Evolutionary conservation across 345 rosid genomes (phyloP).

Genomic region (Ceriops tagal): DNA sequence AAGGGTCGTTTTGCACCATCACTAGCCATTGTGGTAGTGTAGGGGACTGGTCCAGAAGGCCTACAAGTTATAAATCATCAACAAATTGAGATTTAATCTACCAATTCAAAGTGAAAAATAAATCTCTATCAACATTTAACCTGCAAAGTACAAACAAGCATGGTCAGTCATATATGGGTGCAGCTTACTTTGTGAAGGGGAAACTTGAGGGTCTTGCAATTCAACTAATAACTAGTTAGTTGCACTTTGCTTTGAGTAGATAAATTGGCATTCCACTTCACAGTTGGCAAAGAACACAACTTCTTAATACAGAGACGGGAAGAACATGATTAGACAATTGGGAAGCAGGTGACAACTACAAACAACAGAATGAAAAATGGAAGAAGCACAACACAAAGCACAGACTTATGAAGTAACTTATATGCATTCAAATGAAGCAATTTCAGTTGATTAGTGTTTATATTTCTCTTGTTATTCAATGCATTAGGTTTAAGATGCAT

Average conservation of each 20-base stretch:
- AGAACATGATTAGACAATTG: not conserved
- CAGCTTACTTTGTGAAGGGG: not conserved
- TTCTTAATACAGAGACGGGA: not conserved
- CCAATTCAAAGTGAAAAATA: too few relatives aligned
- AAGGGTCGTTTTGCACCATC: conserved; percentile 46
- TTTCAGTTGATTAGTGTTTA: too few relatives aligned
- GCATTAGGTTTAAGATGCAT: not conserved
- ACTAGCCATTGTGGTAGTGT: conserved; percentile 42
- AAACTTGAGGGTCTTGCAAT: not conserved
- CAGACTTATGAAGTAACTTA: too few relatives aligned
- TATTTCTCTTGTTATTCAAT: too few relatives aligned
- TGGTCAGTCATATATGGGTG: not conserved
- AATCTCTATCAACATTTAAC: too few relatives aligned
- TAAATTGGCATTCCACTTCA: not conserved
- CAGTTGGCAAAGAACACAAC: not conserved
- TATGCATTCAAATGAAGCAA: not conserved
- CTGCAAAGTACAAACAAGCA: not conserved
- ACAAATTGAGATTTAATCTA: too few relatives aligned
- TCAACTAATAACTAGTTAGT: not conserved
- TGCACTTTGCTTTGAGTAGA: not conserved
- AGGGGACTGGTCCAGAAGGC: conserved; percentile 4
- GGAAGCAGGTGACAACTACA: not conserved
- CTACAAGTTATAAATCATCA: conserved; percentile 15
- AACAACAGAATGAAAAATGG: not conserved
- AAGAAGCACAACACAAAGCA: not conserved